Conservation (phyloP, 78 protist genomes). For the slime mould (Dictyostelium discoideum) region dicty_2.7 NC_007091.3:5075001-5075500, state of each 20-base stretch:
- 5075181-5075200: constrained; percentile 96
- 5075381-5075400: constrained; percentile 97
- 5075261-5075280: constrained; percentile 59
- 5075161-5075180: constrained; percentile 93
- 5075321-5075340: constrained; percentile 96
- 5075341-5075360: constrained; percentile 95
- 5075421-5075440: constrained; percentile 92
- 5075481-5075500: constrained; percentile 95
- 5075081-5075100: constrained; percentile 98
- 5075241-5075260: constrained; percentile 93
- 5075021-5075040: constrained; percentile 86
- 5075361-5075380: constrained; percentile 88
- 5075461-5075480: constrained; percentile 86
- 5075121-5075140: constrained; percentile 88
- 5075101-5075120: constrained; percentile 94
- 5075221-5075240: constrained; percentile 89
- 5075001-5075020: constrained; percentile 89
- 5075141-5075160: constrained; percentile 89
- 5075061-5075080: constrained; percentile 95
- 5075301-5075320: constrained; percentile 82
- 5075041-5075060: constrained; percentile 87
- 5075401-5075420: constrained; percentile 98
- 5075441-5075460: constrained; percentile 91
- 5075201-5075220: constrained; percentile 93
- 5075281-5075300: constrained; percentile 80